Percentiles rank a stretch among this genome's conserved stretches.
phyloP scores from a whole-genome alignment of 148 eudicot genomes.

The Drosera capensis region DNA sequence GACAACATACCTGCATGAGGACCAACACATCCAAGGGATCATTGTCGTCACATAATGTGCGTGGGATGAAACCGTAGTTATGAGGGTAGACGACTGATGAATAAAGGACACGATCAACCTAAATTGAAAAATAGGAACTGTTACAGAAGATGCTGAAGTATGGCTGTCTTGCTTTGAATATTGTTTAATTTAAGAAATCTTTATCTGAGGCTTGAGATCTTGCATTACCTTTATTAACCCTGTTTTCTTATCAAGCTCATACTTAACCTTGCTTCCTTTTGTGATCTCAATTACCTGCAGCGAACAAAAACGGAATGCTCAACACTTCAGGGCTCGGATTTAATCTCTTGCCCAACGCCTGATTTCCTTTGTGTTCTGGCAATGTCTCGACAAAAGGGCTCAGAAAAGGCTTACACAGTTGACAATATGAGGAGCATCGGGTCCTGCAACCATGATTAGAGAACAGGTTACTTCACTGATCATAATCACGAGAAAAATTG shows the following conservation, averaged over 20 bases:
- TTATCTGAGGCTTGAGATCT: not conserved
- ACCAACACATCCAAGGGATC: slow-evolving; percentile 78
- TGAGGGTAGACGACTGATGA: slow-evolving; percentile 89
- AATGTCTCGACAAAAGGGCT: not conserved
- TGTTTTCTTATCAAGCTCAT: slow-evolving; percentile 75
- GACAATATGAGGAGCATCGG: not conserved
- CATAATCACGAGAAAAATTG: not conserved
- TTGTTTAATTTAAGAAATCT: not conserved
- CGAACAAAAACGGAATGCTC: not conserved
- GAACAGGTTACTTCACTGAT: not conserved
- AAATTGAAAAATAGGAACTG: not conserved
- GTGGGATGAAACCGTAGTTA: slow-evolving; percentile 83
- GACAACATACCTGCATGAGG: slow-evolving; percentile 60
- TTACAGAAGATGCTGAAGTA: not conserved
- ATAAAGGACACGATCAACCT: slow-evolving; percentile 80
- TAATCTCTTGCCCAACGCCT: not conserved
- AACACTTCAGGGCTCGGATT: not conserved
- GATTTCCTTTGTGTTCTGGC: not conserved
- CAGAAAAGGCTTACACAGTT: not conserved
- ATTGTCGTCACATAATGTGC: slow-evolving; percentile 74
- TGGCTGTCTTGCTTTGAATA: not conserved
- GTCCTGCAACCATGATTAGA: not conserved
- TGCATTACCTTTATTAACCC: slow-evolving; percentile 53
- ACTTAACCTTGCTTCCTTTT: slow-evolving; percentile 74
- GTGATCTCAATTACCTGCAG: slow-evolving; percentile 61